Percentiles rank a stretch among this genome's conserved stretches.
phyloP scores from a whole-genome alignment of 441 rosid species.

The Kokia cookei region DNA sequence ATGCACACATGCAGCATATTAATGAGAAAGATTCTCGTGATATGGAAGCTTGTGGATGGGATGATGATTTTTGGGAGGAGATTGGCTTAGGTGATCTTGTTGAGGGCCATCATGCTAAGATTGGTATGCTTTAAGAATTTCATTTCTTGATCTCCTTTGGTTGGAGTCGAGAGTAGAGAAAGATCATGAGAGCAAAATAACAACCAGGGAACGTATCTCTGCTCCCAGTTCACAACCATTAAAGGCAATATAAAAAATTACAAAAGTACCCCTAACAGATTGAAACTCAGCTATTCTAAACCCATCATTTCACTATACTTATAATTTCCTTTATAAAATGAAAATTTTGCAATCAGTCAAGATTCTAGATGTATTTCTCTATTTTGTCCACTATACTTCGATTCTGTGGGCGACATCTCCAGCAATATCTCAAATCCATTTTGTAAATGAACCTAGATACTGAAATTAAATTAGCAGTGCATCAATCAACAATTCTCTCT shows the following conservation, averaged over 20 bases:
- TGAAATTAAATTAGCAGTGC: background rate
- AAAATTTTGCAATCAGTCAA: background rate
- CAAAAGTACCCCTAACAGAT: no score
- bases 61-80: constrained; percentile 98
- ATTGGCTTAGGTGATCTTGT: constrained; percentile 88
- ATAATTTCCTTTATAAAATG: background rate
- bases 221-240: no score
- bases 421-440: background rate
- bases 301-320: background rate
- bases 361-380: background rate
- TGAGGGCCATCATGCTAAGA: constrained; percentile 93
- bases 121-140: constrained; percentile 43
- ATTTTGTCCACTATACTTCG: background rate
- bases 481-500: background rate
- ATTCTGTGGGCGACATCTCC: background rate
- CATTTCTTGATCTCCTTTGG: background rate
- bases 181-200: no score
- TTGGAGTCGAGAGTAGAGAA: background rate
- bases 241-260: no score
- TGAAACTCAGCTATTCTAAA: no score
- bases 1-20: constrained; percentile 89
- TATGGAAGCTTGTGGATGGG: constrained; percentile 99
- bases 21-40: constrained; percentile 66
- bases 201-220: no score
- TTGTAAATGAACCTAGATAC: background rate